Base-by-base conservation (phyloP, 805 yeast species). In the Candida morakotiae region DNA sequence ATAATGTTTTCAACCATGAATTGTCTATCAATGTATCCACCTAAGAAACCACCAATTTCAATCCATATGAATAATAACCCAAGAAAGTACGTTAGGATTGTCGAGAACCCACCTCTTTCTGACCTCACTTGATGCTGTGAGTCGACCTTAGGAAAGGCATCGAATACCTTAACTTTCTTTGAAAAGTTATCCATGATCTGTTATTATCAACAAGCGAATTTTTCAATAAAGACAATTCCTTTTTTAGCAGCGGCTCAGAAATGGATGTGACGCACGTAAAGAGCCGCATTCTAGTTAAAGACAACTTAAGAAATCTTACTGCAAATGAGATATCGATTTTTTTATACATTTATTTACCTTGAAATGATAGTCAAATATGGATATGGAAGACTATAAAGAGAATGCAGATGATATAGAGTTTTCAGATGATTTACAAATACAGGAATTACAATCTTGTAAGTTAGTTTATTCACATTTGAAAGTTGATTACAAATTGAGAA, bases 11-110 rank as follows among this genome's bases (percentile, higher is more conserved):
- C 94, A 4, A 93, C 94, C 3, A 71, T 65, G 56, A 86, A 93
- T 47, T 81, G 85, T 46, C 82, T 84, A 49, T 81, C 87, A 6
- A 83, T 73, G 39, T 72, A 73, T 2, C 97, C 97, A 38, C 93
- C 95, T 39, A 89, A 67, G 55, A 73, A 86, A 10, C 84, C 82
- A 6, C 97, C 95, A 20, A 88, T 61, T 54, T 89, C 94, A 10
- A 86, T 76, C 86, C 94, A 91, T 5, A 86, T 58, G 25, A 89
- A 65, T 51, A 87, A 76, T 11, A 87, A 50, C 13, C 84, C 73
- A 40, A 74, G 69, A 18, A 83, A 45, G n/a, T 73, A 67, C 11
- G 88, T 79, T 33, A 83, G 29, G 3, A 87, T 47, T 0, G 95
- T 81, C 11, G 88, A 76, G 13, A 76, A 55, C 4, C 93, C 89